These are phyloP conservation scores for Chenopodium formosanum DNA, from an alignment of 148 eudicot genomes.

Conservation along the genomic window DNA sequence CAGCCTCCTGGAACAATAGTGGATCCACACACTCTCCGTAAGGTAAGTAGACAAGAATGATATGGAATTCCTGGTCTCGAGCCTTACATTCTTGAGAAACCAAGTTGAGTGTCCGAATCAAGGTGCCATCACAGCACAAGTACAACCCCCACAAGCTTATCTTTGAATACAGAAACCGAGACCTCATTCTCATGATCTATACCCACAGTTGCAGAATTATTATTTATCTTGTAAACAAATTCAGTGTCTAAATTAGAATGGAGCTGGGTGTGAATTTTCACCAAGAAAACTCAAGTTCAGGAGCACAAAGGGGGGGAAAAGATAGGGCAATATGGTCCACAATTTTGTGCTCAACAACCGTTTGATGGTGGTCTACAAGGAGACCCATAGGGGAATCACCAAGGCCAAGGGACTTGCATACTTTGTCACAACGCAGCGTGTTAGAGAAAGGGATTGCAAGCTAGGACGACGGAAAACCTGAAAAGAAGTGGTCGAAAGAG, in stretches of 20 bases:
- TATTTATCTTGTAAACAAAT: not conserved
- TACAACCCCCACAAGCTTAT: constrained; percentile 17
- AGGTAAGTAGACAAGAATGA: constrained; percentile 1
- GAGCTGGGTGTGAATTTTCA: not conserved
- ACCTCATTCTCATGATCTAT: not conserved
- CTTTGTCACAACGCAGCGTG: not conserved
- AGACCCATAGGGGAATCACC: not conserved
- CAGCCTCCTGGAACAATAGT: not conserved
- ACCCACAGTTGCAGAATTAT: too few species aligned
- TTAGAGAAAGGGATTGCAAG: not conserved
- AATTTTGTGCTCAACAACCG: not conserved
- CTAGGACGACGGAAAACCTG: constrained; percentile 10
- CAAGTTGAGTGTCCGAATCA: not conserved
- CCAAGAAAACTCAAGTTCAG: too few species aligned
- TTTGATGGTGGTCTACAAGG: not conserved
- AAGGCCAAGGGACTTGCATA: constrained; percentile 1
- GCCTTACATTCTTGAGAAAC: not conserved
- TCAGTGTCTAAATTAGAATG: not conserved
- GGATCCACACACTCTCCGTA: not conserved
- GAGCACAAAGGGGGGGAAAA: too few species aligned
- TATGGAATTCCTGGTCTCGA: not conserved
- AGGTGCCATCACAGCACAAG: constrained; percentile 5
- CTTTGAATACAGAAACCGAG: not conserved
- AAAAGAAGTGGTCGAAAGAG: not conserved
- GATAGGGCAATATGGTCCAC: not conserved